Evolutionary conservation across 768 basidiomycete species (phyloP), one percentile per base, ranked within the genome.

Genomic region (Serendipita sp.): DNA sequence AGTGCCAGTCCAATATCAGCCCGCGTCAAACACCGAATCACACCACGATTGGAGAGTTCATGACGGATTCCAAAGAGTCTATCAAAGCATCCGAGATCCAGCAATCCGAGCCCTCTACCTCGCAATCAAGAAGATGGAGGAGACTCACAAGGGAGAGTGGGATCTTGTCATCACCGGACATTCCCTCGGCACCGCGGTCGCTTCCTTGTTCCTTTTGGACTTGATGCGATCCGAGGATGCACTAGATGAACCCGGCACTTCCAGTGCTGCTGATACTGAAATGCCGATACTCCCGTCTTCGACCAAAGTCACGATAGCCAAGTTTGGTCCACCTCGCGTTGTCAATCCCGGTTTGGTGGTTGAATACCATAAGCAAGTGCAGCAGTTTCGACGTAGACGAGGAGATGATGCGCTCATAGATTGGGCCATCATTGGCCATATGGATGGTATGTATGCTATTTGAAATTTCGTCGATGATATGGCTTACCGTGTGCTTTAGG

Each of bases 81-180:
- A 81, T 68, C 70, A 72, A 63, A 81, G 81, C 11, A 73, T 81
- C 2, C 72, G 72, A 67, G 23, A 64, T 0, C 63, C 67, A 15
- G 73, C 76, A 0, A 67, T 79, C 3, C 70, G 74, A 28, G 76
- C 73, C 3, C 70, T 84, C 18, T 70, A 70, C 23, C 73, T 74
- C 65, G 79, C 75, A 4, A 68, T 82, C 13, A 47, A 70, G 13
- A 5, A 41, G 38, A 71, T 74, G 63, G 16, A 34, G 28, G n/a
- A 52, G 16, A 2, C 13, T 30, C 28, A 78, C 35, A 67, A 67
- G 10, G 23, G n/a, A 8, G 38, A 10, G 1, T 60, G 65, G n/a
- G 80, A 81, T 68, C 64, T 84, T 15, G 76, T 82, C 15, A 67
- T 83, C 35, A 81, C 80, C 0, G 83, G 81, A 1, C 83, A 85